phyloP scores from a whole-genome alignment of 768 basidiomycete species.

The Exidia glandulosa region DNA sequence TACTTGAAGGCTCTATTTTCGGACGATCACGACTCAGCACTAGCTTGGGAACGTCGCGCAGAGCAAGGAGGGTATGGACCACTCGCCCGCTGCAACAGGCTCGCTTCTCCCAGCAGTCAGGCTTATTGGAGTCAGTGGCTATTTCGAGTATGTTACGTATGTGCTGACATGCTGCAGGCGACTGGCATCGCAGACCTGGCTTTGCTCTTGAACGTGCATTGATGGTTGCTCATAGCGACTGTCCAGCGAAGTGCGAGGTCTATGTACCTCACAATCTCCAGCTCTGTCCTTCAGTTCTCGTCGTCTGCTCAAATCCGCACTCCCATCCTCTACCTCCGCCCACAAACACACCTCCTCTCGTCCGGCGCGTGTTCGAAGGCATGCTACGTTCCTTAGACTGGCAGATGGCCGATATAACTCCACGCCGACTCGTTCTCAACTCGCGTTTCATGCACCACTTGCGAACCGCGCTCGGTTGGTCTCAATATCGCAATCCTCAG shows the following conservation, averaged over 20 bases:
- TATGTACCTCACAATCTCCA: slow-evolving; percentile 6
- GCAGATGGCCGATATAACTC: slow-evolving; percentile 19
- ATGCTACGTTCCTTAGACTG: slow-evolving; percentile 12
- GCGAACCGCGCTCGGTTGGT: slow-evolving; percentile 11
- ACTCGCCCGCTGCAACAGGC: slow-evolving; percentile 9
- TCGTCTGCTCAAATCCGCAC: slow-evolving; percentile 9
- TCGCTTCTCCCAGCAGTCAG: slow-evolving; percentile 9
- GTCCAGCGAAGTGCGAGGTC: background rate
- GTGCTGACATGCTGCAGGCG: slow-evolving; percentile 1
- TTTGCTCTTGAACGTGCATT: slow-evolving; percentile 8
- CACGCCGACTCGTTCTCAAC: slow-evolving; percentile 14
- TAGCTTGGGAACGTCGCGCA: slow-evolving; percentile 1
- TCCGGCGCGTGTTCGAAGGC: slow-evolving; percentile 6
- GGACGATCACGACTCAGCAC: background rate
- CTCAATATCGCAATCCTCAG: background rate
- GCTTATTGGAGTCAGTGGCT: slow-evolving; percentile 9
- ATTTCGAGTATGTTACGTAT: background rate
- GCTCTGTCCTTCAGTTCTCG: slow-evolving; percentile 4
- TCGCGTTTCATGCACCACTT: slow-evolving; percentile 12
- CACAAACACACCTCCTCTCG: slow-evolving; percentile 2
- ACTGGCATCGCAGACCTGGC: slow-evolving; percentile 12
- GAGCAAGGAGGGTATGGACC: slow-evolving; percentile 12
- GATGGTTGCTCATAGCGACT: background rate
- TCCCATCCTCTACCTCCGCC: slow-evolving; percentile 3
- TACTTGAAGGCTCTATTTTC: slow-evolving; percentile 15